Percentiles rank a stretch among this genome's conserved stretches.
Evolutionary conservation across 2,329 filamentous ascomycete species (phyloP).

Genomic region (Paecilomyces sp.): DNA sequence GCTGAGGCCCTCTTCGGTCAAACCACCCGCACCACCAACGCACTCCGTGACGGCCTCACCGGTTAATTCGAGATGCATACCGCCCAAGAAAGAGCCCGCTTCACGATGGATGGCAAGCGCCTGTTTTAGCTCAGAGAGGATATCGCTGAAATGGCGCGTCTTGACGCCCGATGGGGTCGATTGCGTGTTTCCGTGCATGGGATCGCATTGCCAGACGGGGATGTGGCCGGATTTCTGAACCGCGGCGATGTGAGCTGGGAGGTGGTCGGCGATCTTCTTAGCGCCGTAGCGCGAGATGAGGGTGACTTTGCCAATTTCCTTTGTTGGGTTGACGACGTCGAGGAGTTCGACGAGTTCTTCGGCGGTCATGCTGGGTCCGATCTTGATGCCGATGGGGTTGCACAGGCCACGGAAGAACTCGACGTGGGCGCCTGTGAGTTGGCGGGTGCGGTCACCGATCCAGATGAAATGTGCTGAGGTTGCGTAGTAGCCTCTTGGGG

Average conservation of each 20-base stretch:
- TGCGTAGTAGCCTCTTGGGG: constrained; percentile 69
- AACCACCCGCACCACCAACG: constrained; percentile 76
- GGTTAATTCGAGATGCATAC: constrained; percentile 90
- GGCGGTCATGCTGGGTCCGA: constrained; percentile 75
- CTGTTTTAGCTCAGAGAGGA: constrained; percentile 77
- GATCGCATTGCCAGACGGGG: constrained; percentile 97
- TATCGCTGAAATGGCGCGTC: constrained; percentile 84
- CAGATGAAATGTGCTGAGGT: constrained; percentile 96
- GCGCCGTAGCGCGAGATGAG: constrained; percentile 94
- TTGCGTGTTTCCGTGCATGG: constrained; percentile 83
- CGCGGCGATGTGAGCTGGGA: constrained; percentile 80
- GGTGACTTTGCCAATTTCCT: constrained; percentile 87
- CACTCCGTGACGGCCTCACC: constrained; percentile 97
- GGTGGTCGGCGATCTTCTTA: constrained; percentile 62
- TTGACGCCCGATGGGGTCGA: constrained; percentile 72
- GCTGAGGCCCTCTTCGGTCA: constrained; percentile 81
- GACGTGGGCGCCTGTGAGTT: constrained; percentile 87
- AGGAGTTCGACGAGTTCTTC: constrained; percentile 72
- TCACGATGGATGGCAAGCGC: constrained; percentile 79
- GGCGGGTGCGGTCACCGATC: constrained; percentile 94
- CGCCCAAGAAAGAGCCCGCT: constrained; percentile 78
- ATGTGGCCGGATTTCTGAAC: constrained; percentile 70
- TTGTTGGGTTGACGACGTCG: constrained; percentile 72
- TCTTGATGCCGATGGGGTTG: constrained; percentile 94
- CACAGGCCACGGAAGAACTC: constrained; percentile 96